A percentile compares a stretch with the other conserved stretches of the same genome.
These are phyloP conservation scores for Aspergillus viridinutans DNA, from an alignment of 2,329 filamentous ascomycete species.

Conservation along the genomic window DNA sequence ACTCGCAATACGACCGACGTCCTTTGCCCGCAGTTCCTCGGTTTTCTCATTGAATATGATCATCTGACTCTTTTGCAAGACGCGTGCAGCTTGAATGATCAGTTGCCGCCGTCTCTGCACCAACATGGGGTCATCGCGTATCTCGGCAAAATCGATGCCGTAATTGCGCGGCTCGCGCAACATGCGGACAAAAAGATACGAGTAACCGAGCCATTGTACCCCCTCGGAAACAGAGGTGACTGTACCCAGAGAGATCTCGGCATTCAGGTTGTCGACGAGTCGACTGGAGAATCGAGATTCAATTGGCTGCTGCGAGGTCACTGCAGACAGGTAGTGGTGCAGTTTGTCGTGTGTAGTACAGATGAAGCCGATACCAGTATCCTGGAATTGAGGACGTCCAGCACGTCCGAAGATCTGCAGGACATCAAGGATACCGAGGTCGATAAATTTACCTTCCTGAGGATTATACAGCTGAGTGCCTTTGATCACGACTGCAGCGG, in stretches of 20 bases:
- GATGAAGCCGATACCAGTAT: conserved; percentile 96
- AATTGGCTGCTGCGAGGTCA: conserved; percentile 94
- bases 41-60: conserved; percentile 96
- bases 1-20: conserved; percentile 92
- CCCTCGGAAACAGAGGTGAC: conserved; percentile 92
- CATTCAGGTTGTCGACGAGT: conserved; percentile 93
- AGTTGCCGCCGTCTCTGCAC: conserved; percentile 81
- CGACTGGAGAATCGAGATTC: conserved; percentile 95
- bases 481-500: conserved; percentile 95
- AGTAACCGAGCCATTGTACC: conserved; percentile 96
- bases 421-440: conserved; percentile 93
- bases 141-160: conserved; percentile 91
- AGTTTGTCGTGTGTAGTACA: conserved; percentile 94
- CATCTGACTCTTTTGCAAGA: conserved; percentile 93
- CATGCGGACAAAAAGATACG: conserved; percentile 97
- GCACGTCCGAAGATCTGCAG: conserved; percentile 98
- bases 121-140: conserved; percentile 78
- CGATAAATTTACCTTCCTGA: conserved; percentile 93
- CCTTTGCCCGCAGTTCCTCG: conserved; percentile 88
- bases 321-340: conserved; percentile 82
- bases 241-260: conserved; percentile 87
- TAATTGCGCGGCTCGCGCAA: conserved; percentile 85
- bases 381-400: conserved; percentile 94
- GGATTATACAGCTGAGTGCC: conserved; percentile 96
- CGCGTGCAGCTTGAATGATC: conserved; percentile 80